phyloP scores from a whole-genome alignment of 129 eudicot species.

The Mikania micrantha region DNA sequence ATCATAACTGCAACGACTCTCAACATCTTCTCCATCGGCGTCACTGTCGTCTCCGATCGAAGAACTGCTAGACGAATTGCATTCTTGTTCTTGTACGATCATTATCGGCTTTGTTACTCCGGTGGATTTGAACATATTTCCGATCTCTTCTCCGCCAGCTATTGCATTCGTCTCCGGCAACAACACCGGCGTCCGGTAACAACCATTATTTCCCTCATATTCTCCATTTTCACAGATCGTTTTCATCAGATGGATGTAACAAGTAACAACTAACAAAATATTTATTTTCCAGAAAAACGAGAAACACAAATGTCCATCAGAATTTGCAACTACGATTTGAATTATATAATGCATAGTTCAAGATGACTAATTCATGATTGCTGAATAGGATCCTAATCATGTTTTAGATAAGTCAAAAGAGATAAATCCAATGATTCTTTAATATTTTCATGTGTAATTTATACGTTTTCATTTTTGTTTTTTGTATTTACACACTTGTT shows the following conservation, averaged over 20 bases:
- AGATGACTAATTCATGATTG: conserved; percentile 18
- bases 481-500: too few relatives aligned
- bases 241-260: conserved; percentile 8
- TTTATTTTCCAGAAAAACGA: too few relatives aligned
- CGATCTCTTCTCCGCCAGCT: conserved; percentile 2
- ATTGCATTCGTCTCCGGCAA: conserved; percentile 15
- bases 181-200: conserved; percentile 14
- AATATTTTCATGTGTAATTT: background rate
- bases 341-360: background rate
- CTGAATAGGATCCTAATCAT: conserved; percentile 32
- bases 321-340: background rate
- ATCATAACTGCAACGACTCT: conserved; percentile 10
- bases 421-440: background rate
- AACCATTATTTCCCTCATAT: background rate
- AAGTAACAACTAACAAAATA: background rate
- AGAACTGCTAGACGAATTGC: conserved; percentile 27
- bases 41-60: conserved; percentile 41
- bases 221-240: conserved; percentile 20
- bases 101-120: background rate
- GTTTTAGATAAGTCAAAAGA: conserved; percentile 15
- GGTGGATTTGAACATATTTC: background rate
- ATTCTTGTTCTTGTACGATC: conserved; percentile 3
- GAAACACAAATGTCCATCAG: too few relatives aligned
- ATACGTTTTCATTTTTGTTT: too few relatives aligned
- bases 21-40: conserved; percentile 20